Conservation (phyloP, 2,329 filamentous ascomycete species). For the Claviceps monticola region DNA sequence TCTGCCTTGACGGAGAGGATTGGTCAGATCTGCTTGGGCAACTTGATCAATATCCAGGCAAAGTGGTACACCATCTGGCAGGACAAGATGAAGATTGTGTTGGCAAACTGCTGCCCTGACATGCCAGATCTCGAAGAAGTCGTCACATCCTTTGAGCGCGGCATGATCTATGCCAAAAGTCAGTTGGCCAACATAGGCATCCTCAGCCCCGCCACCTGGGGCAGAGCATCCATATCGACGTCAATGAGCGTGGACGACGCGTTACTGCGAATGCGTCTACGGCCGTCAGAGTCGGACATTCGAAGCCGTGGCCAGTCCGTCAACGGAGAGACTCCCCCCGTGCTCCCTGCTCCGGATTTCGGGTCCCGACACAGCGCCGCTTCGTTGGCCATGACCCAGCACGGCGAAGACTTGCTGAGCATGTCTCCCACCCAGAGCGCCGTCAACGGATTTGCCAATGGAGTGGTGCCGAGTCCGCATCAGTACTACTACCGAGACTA, state of each 20-base stretch:
- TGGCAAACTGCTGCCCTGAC: slow-evolving; percentile 46
- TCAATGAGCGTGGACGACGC: slow-evolving; percentile 40
- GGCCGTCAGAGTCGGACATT: slow-evolving; percentile 34
- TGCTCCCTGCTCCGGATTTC: slow-evolving; percentile 52
- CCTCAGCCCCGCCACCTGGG: slow-evolving; percentile 59
- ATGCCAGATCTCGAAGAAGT: slow-evolving; percentile 60
- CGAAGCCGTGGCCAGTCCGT: slow-evolving; percentile 46
- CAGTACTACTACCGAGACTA: slow-evolving; percentile 44
- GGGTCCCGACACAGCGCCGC: slow-evolving; percentile 44
- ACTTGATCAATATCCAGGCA: slow-evolving; percentile 73
- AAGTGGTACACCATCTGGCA: slow-evolving; percentile 76
- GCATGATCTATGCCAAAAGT: slow-evolving; percentile 64
- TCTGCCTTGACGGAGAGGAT: slow-evolving; percentile 70
- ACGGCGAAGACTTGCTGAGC: slow-evolving; percentile 36
- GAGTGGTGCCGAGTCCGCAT: slow-evolving; percentile 31
- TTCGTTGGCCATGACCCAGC: too few species aligned
- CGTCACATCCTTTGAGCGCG: slow-evolving; percentile 60
- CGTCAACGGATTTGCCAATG: slow-evolving; percentile 7
- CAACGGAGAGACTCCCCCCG: slow-evolving; percentile 48
- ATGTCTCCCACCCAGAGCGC: slow-evolving; percentile 37
- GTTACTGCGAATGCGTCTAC: slow-evolving; percentile 33
- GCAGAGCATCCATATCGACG: slow-evolving; percentile 42
- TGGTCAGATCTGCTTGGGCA: slow-evolving; percentile 68
- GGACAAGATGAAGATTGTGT: slow-evolving; percentile 63
- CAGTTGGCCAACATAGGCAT: slow-evolving; percentile 59